A percentile compares a stretch with the other conserved stretches of the same genome.
Evolutionary conservation across 1,284 basidiomycete genomes (phyloP).

Genomic region (Austroboletus rostrupii): DNA sequence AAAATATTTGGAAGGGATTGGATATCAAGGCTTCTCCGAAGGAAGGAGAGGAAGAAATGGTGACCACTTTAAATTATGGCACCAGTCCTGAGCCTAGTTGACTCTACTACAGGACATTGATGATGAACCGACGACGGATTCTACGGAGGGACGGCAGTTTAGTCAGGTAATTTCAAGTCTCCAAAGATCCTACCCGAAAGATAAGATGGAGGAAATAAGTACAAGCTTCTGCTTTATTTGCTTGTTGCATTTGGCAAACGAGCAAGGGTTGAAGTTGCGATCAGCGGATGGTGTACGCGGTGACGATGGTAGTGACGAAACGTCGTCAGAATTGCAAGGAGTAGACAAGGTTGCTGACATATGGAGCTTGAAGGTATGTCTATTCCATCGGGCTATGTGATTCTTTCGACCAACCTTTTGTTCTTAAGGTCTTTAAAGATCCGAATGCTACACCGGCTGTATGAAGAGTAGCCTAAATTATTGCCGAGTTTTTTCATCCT

Average conservation of each 20-base stretch:
- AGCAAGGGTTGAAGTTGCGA: conserved; percentile 85
- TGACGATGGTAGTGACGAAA: conserved; percentile 28
- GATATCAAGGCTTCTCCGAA: conserved; percentile 61
- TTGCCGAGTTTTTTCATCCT: conserved; percentile 14
- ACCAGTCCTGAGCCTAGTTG: not conserved
- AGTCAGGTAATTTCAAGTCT: conserved; percentile 81
- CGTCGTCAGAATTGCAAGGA: conserved; percentile 25
- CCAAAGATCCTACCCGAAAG: conserved; percentile 78
- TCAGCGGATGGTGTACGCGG: conserved; percentile 2
- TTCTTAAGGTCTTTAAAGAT: conserved; percentile 64
- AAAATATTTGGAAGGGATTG: conserved; percentile 94
- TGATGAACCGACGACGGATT: conserved; percentile 50
- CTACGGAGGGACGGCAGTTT: conserved; percentile 72
- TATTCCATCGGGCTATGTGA: not conserved
- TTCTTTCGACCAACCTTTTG: conserved; percentile 2
- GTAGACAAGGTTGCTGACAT: conserved; percentile 59
- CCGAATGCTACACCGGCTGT: conserved; percentile 57
- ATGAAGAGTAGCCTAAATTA: conserved; percentile 33
- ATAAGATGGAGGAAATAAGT: conserved; percentile 97
- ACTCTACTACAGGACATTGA: conserved; percentile 49
- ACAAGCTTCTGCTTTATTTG: conserved; percentile 99
- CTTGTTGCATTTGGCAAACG: conserved; percentile 90
- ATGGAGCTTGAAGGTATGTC: conserved; percentile 69
- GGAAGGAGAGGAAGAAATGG: conserved; percentile 53
- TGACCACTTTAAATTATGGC: conserved; percentile 28